Evolutionary conservation across 192 early-diverging fungal species (phyloP).

Genomic region (Rhizophagus sp.): DNA sequence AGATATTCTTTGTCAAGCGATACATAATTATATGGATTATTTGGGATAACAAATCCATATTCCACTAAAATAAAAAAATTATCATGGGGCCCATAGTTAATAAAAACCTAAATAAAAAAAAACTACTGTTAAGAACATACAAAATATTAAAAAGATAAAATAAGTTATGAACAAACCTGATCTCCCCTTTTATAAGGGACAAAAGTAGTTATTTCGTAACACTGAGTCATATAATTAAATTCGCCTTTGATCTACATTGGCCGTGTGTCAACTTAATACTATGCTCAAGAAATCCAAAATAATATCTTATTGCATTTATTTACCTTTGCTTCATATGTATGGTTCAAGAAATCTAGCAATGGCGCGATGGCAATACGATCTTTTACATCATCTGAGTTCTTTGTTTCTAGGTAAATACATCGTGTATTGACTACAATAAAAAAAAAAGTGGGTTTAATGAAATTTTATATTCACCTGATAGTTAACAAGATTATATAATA

Average conservation of each 20-base stretch:
- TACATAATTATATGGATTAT: constrained; percentile 57
- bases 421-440: constrained; percentile 53
- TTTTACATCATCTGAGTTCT: constrained; percentile 31
- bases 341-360: constrained; percentile 76
- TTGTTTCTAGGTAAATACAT: constrained; percentile 53
- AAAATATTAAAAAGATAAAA: neutral
- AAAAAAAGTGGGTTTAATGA: too few species aligned
- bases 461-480: too few species aligned
- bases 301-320: constrained; percentile 32
- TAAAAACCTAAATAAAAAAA: constrained; percentile 43
- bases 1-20: constrained; percentile 50
- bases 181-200: constrained; percentile 59
- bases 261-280: neutral
- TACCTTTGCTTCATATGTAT: constrained; percentile 59
- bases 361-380: constrained; percentile 74
- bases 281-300: neutral
- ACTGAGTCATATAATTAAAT: constrained; percentile 49
- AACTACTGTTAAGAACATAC: neutral
- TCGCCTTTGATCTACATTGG: constrained; percentile 46
- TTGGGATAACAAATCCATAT: constrained; percentile 55
- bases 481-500: too few species aligned
- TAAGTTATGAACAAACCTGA: constrained; percentile 38
- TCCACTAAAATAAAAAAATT: constrained; percentile 57
- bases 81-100: constrained; percentile 61
- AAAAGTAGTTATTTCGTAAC: constrained; percentile 67